Evolutionary conservation across 176 grass and related monocot genomes (phyloP), one percentile per base, ranked within the genome.

Genomic region (Thinopyrum elongatum): DNA sequence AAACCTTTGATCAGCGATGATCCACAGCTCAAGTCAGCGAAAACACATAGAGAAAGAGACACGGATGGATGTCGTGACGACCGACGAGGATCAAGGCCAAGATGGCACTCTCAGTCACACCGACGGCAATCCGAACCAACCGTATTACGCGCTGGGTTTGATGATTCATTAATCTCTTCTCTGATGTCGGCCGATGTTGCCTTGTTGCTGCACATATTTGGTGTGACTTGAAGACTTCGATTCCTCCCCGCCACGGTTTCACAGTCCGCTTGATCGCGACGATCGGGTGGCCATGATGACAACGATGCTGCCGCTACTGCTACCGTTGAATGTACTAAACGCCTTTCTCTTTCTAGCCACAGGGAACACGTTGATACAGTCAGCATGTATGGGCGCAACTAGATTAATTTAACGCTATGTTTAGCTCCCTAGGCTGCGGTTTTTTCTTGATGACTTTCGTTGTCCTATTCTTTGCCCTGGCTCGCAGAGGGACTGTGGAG

Each of bases 171-270:
- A 8, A 3, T 60, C 23, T 7, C 0, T 59, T 25, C 10, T 42
- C 58, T 1, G 12, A 38, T 58, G 31, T n/a, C 55, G 53, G 31
- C 76, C 34, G 35, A 25, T 28, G 71, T 26, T 58, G 53, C 53
- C 6, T 22, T 3, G 53, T 3, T 0, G 60, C 16, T 3, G 15
- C 57, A 12, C 61, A 74, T 51, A 65, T 57, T 61, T 13, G 79
- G 59, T 62, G 26, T 22, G 79, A 77, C 86, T 69, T 59, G 70
- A 55, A 87, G 85, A 12, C 30, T 39, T 5, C 14, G 41, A 3
- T 68, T 31, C 19, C 16, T 47, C 5, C 35, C 15, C 3, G 23
- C 36, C 21, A 11, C 22, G 22, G 2, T 7, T 0, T 21, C 42
- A 77, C n/a, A 2, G 34, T 21, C 79, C 12, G 61, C 4, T 63